Evolutionary conservation across 108 stramenopile genomes (phyloP).

Genomic region (Cyclotella cryptica): DNA sequence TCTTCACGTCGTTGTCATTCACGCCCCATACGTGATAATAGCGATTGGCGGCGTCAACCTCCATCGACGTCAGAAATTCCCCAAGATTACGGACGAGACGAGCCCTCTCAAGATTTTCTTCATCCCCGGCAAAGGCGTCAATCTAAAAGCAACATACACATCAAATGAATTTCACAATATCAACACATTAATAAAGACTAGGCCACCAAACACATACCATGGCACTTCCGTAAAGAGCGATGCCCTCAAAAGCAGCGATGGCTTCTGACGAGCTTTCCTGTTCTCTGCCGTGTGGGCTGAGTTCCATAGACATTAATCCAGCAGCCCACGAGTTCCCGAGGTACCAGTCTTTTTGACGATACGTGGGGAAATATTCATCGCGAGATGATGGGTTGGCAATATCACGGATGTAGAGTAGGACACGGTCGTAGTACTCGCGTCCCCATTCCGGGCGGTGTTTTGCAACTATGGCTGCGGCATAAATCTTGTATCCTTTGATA

Average conservation of each 20-base stretch:
- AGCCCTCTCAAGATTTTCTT: conserved; percentile 55
- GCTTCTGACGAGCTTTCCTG: conserved; percentile 95
- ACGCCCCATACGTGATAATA: conserved; percentile 89
- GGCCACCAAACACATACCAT: conserved; percentile 50
- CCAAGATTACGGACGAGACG: conserved; percentile 72
- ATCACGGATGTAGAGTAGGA: conserved; percentile 87
- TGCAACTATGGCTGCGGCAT: conserved; percentile 89
- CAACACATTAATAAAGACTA: background rate
- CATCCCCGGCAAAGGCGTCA: conserved; percentile 48
- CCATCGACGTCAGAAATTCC: conserved; percentile 81
- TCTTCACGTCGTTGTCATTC: conserved; percentile 32
- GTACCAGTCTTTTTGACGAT: conserved; percentile 91
- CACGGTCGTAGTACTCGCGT: conserved; percentile 78
- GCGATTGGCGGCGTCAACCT: conserved; percentile 79
- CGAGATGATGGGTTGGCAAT: conserved; percentile 92
- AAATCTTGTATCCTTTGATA: conserved; percentile 81
- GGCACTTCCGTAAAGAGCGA: conserved; percentile 87
- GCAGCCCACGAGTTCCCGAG: conserved; percentile 94
- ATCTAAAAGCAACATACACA: conserved; percentile 21
- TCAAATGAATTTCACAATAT: background rate
- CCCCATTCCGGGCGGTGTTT: conserved; percentile 92
- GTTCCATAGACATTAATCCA: conserved; percentile 78
- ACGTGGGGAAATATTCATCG: conserved; percentile 88
- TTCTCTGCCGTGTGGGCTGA: conserved; percentile 92
- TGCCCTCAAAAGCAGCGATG: conserved; percentile 92